These are phyloP conservation scores for Gossypium trilobum DNA, from an alignment of 441 rosid species.

Conservation along the genomic window DNA sequence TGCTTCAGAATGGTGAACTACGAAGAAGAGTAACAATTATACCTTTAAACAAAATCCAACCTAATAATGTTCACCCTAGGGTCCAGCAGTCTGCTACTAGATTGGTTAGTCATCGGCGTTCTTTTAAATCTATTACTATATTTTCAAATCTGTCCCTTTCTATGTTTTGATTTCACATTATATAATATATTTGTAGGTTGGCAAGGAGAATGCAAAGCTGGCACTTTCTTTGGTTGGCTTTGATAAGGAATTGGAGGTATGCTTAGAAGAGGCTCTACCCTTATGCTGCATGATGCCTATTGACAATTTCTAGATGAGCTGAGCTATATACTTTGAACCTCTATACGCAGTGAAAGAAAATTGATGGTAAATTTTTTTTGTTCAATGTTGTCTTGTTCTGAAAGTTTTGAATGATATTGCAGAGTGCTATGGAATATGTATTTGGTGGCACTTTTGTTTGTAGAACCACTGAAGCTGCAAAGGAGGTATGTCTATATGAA, in stretches of 20 bases:
- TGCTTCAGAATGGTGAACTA: constrained; percentile 87
- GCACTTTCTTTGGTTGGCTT: constrained; percentile 91
- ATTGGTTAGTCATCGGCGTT: constrained; percentile 47
- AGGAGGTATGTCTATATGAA: constrained; percentile 49
- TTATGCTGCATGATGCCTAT: background rate
- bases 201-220: constrained; percentile 80
- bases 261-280: constrained; percentile 1
- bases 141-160: background rate
- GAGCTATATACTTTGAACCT: background rate
- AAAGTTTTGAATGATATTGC: constrained; percentile 28
- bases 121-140: background rate
- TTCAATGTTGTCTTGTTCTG: constrained; percentile 7
- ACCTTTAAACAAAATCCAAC: constrained; percentile 84
- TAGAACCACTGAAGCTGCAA: constrained; percentile 73
- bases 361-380: background rate
- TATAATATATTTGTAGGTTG: constrained; percentile 45
- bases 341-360: background rate
- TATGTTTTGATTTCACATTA: constrained; percentile 1
- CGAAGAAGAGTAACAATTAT: constrained; percentile 87
- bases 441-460: constrained; percentile 94
- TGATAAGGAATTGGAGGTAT: constrained; percentile 66
- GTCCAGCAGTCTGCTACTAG: constrained; percentile 65
- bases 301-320: background rate
- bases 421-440: constrained; percentile 90
- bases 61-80: constrained; percentile 43